These are phyloP conservation scores for Talinum fruticosum DNA, from an alignment of 148 eudicot species.

Conservation along the genomic window DNA sequence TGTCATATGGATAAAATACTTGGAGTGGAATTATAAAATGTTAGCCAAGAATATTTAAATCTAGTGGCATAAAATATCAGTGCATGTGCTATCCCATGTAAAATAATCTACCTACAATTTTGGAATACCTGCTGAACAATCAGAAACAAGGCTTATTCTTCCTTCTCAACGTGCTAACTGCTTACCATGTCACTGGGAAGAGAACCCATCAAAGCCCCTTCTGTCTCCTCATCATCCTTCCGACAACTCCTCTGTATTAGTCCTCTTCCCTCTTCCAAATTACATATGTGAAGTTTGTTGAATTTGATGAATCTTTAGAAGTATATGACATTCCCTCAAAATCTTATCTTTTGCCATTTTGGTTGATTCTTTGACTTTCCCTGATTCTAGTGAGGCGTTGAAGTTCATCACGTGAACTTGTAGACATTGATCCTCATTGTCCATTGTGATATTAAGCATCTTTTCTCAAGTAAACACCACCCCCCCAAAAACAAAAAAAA, in stretches of 20 bases:
- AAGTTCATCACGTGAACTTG: too few species aligned
- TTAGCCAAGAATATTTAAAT: background rate
- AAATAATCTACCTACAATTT: background rate
- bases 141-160: slow-evolving; percentile 9
- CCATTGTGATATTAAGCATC: too few species aligned
- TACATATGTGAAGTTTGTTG: background rate
- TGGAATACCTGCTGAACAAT: background rate
- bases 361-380: background rate
- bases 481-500: slow-evolving; percentile 34
- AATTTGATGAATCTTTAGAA: background rate
- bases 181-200: background rate
- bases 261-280: background rate
- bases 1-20: slow-evolving; percentile 1
- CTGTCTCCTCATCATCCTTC: background rate
- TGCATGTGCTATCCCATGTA: background rate
- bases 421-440: too few species aligned
- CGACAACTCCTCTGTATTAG: background rate
- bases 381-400: too few species aligned
- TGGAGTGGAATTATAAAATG: background rate
- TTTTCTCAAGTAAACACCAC: background rate
- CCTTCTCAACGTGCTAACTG: slow-evolving; percentile 1
- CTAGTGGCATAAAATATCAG: background rate
- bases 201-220: slow-evolving; percentile 4
- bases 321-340: background rate
- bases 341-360: too few species aligned